A percentile compares a stretch with the other conserved stretches of the same genome.
Evolutionary conservation across 2,329 filamentous ascomycete species (phyloP).

Genomic region (Penicillium oxalicum): DNA sequence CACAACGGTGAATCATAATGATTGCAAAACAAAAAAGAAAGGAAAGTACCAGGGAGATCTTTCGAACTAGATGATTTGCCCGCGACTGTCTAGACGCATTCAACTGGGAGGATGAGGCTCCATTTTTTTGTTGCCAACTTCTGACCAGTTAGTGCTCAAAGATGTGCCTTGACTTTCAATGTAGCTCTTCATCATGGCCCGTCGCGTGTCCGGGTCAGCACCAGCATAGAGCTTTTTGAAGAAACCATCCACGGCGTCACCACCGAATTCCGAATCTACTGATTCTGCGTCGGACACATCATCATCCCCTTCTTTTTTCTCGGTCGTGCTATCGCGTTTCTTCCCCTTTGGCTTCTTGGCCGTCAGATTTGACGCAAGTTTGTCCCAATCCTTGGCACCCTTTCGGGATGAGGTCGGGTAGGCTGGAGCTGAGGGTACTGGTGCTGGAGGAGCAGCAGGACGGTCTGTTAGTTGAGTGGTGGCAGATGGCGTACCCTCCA

Average conservation of each 20-base stretch:
- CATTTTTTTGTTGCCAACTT: slow-evolving; percentile 68
- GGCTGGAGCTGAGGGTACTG: slow-evolving; percentile 44
- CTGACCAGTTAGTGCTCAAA: slow-evolving; percentile 84
- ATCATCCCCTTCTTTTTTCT: slow-evolving; percentile 28
- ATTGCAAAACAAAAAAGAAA: too few relatives aligned
- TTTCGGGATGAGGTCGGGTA: slow-evolving; percentile 83
- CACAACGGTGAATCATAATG: too few relatives aligned
- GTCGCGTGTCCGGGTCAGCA: slow-evolving; percentile 70
- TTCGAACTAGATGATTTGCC: neutral
- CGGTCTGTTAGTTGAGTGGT: slow-evolving; percentile 18
- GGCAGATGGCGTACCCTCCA: slow-evolving; percentile 45
- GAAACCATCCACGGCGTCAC: slow-evolving; percentile 68
- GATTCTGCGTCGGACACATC: slow-evolving; percentile 51
- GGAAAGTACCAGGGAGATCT: neutral
- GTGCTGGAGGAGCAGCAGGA: slow-evolving; percentile 12
- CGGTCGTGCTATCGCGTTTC: slow-evolving; percentile 15
- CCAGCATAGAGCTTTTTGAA: slow-evolving; percentile 84
- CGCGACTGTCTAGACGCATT: slow-evolving; percentile 4
- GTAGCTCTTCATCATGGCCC: slow-evolving; percentile 98
- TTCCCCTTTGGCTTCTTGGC: slow-evolving; percentile 31
- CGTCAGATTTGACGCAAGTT: slow-evolving; percentile 53
- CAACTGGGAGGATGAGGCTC: slow-evolving; percentile 39
- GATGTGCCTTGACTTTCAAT: slow-evolving; percentile 89
- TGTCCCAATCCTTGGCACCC: slow-evolving; percentile 91
- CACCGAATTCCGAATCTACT: slow-evolving; percentile 39